Evolutionary conservation across 345 rosid genomes (phyloP).

Genomic region (Arabis alpina): DNA sequence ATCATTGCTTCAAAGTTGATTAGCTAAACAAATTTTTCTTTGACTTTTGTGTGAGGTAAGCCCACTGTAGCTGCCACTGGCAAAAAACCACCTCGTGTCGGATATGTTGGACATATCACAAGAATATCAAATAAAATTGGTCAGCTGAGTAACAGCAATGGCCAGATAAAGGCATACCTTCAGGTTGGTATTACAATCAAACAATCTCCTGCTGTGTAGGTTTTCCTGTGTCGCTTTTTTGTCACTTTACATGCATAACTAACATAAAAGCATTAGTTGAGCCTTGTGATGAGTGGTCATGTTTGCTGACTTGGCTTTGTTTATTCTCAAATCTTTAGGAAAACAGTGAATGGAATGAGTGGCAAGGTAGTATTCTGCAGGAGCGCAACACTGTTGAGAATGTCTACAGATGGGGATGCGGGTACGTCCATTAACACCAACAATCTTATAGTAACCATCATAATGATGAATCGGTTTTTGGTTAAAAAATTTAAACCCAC

Average conservation of each 20-base stretch:
- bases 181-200: constrained; percentile 58
- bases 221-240: constrained; percentile 27
- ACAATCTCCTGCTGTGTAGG: constrained; percentile 12
- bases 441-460: constrained; percentile 18
- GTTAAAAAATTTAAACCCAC: constrained; percentile 27
- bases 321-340: constrained; percentile 55
- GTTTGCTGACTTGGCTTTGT: constrained; percentile 29
- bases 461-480: constrained; percentile 27
- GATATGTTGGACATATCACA: constrained; percentile 91
- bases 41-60: constrained; percentile 52
- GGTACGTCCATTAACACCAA: constrained; percentile 52
- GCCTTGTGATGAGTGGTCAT: constrained; percentile 14
- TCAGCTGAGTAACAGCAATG: constrained; percentile 70
- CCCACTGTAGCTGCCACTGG: constrained; percentile 77
- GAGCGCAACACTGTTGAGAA: too few relatives aligned
- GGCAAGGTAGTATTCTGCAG: constrained; percentile 83
- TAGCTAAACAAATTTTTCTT: constrained; percentile 14
- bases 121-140: constrained; percentile 83
- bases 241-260: constrained; percentile 17
- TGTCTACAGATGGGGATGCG: constrained; percentile 95
- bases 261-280: constrained; percentile 16
- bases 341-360: constrained; percentile 82
- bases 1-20: constrained; percentile 20
- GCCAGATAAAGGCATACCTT: constrained; percentile 63
- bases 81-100: constrained; percentile 72